Percentiles rank a stretch among this genome's conserved stretches.
phyloP scores from a whole-genome alignment of 352 stramenopile genomes.

The Phytophthora foliorum region DNA sequence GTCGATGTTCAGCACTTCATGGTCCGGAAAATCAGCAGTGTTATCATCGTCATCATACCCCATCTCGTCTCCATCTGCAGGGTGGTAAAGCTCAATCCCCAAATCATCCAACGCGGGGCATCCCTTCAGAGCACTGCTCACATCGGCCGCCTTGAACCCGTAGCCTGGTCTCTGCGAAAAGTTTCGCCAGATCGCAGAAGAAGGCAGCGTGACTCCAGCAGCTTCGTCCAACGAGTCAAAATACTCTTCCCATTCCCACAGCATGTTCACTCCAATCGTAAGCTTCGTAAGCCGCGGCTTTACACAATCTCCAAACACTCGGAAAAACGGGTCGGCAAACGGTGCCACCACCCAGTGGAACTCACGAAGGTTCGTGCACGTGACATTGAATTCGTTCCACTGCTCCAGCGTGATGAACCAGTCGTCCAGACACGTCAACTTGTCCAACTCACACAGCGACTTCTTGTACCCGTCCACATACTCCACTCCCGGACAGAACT shows the following conservation, averaged over 20 bases:
- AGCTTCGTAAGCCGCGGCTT: conserved; percentile 48
- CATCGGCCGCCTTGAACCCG: conserved; percentile 37
- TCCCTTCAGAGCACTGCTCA: conserved; percentile 36
- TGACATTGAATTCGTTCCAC: conserved; percentile 50
- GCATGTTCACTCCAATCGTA: conserved; percentile 49
- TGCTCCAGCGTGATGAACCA: conserved; percentile 38
- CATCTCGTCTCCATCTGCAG: conserved; percentile 27
- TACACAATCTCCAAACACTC: conserved; percentile 40
- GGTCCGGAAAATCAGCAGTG: conserved; percentile 28
- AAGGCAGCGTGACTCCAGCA: conserved; percentile 5
- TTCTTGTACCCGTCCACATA: conserved; percentile 50
- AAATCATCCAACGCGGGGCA: conserved; percentile 50
- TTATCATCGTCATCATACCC: conserved; percentile 40
- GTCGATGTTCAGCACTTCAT: conserved; percentile 43
- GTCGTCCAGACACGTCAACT: conserved; percentile 38
- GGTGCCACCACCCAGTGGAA: conserved; percentile 54
- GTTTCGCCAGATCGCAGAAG: background rate
- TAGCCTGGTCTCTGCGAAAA: conserved; percentile 21
- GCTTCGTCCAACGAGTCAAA: conserved; percentile 30
- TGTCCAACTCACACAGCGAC: conserved; percentile 45
- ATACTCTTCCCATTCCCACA: conserved; percentile 53
- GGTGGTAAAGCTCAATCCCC: conserved; percentile 53
- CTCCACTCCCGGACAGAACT: conserved; percentile 40
- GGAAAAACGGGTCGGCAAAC: conserved; percentile 53
- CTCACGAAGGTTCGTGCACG: conserved; percentile 43